Conservation (phyloP, 2,329 filamentous ascomycete genomes). For the Cladosporium cucumerinum region DNA sequence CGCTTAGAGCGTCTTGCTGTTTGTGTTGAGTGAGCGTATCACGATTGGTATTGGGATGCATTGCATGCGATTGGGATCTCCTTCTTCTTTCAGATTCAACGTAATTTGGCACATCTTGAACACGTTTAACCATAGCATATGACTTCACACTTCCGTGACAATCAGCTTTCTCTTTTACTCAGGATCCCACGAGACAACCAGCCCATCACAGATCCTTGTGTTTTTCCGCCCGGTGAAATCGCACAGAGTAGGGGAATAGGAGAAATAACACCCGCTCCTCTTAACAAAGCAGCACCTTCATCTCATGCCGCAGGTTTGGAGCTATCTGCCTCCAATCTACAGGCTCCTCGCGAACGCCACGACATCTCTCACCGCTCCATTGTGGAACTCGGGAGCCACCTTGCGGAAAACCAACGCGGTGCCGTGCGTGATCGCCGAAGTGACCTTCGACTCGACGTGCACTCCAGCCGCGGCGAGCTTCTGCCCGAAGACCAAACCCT, state of each 20-base stretch:
- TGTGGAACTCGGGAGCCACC: conserved; percentile 27
- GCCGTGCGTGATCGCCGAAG: conserved; percentile 29
- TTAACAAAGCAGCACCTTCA: background rate
- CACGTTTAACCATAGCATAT: background rate
- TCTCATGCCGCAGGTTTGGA: background rate
- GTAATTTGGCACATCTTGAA: background rate
- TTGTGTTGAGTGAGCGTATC: background rate
- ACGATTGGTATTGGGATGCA: background rate
- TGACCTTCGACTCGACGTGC: conserved; percentile 25
- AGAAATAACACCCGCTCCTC: no score
- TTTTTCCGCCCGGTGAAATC: no score
- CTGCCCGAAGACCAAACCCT: conserved; percentile 30
- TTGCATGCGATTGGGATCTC: background rate
- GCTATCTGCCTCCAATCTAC: background rate
- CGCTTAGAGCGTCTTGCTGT: background rate
- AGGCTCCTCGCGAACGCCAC: conserved; percentile 28
- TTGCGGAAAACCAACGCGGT: conserved; percentile 26
- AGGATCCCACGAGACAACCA: background rate
- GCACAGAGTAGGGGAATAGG: no score
- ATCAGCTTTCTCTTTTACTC: background rate
- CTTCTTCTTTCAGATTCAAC: background rate
- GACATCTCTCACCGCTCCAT: conserved; percentile 24
- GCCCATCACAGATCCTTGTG: background rate
- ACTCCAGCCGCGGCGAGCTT: conserved; percentile 30
- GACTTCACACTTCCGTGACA: background rate